Conservation (phyloP, 352 stramenopile species). For the Phytophthora colocasiae region DNA sequence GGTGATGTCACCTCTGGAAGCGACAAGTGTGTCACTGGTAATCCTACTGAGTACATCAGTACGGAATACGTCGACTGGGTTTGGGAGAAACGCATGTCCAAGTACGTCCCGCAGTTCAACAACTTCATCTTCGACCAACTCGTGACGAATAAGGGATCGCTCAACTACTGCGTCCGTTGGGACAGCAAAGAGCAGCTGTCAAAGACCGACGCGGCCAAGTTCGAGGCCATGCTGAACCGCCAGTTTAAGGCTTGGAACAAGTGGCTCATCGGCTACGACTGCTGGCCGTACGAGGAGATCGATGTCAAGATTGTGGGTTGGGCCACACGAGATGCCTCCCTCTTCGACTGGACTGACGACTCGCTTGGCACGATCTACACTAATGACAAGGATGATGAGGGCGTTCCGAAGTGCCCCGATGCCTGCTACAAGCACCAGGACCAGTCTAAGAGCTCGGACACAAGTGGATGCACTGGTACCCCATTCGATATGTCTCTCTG, state of each 20-base stretch:
- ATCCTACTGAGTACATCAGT: slow-evolving; percentile 1
- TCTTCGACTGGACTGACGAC: slow-evolving; percentile 43
- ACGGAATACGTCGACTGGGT: background rate
- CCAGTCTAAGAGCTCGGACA: slow-evolving; percentile 36
- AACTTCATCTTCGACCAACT: slow-evolving; percentile 3
- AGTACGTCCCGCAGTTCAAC: background rate
- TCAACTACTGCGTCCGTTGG: slow-evolving; percentile 7
- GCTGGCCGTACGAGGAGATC: slow-evolving; percentile 40
- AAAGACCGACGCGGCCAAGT: slow-evolving; percentile 5
- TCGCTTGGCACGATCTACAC: slow-evolving; percentile 40
- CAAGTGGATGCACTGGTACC: slow-evolving; percentile 31
- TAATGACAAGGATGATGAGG: slow-evolving; percentile 8
- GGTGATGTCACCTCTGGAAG: background rate
- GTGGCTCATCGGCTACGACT: slow-evolving; percentile 37
- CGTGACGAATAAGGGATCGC: background rate
- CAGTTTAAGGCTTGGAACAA: slow-evolving; percentile 21
- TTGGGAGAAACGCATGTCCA: slow-evolving; percentile 1
- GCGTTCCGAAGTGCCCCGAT: slow-evolving; percentile 28
- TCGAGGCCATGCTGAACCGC: slow-evolving; percentile 4
- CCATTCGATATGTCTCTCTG: slow-evolving; percentile 48
- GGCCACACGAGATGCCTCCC: slow-evolving; percentile 28
- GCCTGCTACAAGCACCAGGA: slow-evolving; percentile 47
- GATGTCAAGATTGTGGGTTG: slow-evolving; percentile 41
- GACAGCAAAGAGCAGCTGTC: background rate
- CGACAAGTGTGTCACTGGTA: slow-evolving; percentile 2